phyloP scores from a whole-genome alignment of 257 asterid species.

The Jacaranda copaia region DNA sequence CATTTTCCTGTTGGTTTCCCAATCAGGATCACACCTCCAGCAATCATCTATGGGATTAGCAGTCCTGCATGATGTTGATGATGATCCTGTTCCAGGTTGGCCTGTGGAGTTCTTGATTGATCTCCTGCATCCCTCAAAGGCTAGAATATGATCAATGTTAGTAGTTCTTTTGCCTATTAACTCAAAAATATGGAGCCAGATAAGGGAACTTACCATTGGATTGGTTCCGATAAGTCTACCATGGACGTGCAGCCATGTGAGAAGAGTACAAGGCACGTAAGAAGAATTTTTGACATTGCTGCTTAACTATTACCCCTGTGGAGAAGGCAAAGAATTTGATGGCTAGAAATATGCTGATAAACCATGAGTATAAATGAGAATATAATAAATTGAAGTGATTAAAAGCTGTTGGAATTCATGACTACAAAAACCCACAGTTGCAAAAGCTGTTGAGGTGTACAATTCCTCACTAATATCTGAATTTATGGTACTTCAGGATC shows the following conservation, averaged over 20 bases:
- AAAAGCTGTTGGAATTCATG: conserved; percentile 54
- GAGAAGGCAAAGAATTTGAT: not conserved
- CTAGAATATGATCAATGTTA: too few species aligned
- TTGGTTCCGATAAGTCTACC: conserved; percentile 12
- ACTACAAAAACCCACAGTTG: conserved; percentile 32
- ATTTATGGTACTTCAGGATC: not conserved
- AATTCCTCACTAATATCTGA: not conserved
- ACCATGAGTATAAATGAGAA: conserved; percentile 23
- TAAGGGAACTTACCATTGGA: conserved; percentile 36
- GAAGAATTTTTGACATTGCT: conserved; percentile 38
- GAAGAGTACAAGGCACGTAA: conserved; percentile 38
- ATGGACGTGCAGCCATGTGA: conserved; percentile 33
- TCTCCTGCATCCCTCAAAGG: conserved; percentile 26
- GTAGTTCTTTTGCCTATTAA: too few species aligned
- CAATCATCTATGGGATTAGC: conserved; percentile 81
- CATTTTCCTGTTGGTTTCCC: conserved; percentile 69
- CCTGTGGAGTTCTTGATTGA: conserved; percentile 40
- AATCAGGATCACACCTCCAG: conserved; percentile 71
- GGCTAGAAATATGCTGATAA: conserved; percentile 13
- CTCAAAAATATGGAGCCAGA: not conserved
- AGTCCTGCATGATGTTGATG: conserved; percentile 44
- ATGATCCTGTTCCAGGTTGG: not conserved
- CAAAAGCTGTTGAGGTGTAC: conserved; percentile 46
- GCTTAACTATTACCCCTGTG: not conserved
- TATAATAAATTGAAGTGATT: conserved; percentile 41